Conservation (phyloP, 768 basidiomycete species). For the Flagelloscypha sp. region DNA sequence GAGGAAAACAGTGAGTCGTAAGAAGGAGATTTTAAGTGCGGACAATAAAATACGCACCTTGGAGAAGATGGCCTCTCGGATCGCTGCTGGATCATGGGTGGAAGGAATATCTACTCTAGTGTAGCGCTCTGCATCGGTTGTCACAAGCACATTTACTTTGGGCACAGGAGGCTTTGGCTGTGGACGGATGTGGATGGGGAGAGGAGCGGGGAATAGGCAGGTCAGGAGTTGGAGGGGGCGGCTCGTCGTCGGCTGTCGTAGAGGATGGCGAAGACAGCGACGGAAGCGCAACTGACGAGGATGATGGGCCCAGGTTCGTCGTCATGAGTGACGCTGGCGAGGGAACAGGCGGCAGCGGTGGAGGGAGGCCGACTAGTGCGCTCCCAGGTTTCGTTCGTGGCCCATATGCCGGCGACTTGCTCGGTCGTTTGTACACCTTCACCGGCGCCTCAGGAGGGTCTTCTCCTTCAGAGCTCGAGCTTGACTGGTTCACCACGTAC, state of each 20-base stretch:
- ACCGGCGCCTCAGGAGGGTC: too few species aligned
- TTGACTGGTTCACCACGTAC: too few species aligned
- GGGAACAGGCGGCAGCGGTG: conserved; percentile 17
- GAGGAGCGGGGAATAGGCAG: conserved; percentile 31
- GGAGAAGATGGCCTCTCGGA: conserved; percentile 73
- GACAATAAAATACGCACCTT: conserved; percentile 48
- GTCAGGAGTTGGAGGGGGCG: conserved; percentile 65
- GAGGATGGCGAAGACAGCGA: conserved; percentile 68
- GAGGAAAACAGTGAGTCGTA: conserved; percentile 5
- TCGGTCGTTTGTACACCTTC: too few species aligned
- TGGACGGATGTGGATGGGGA: conserved; percentile 20
- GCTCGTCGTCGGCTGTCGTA: conserved; percentile 46
- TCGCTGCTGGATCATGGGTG: conserved; percentile 55
- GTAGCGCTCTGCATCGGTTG: conserved; percentile 69
- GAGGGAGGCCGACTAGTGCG: too few species aligned
- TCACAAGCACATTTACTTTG: conserved; percentile 68
- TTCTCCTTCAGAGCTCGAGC: too few species aligned
- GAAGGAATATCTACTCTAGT: conserved; percentile 63
- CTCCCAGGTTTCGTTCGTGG: too few species aligned
- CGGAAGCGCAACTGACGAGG: conserved; percentile 39
- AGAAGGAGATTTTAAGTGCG: conserved; percentile 4
- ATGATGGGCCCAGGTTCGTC: conserved; percentile 26
- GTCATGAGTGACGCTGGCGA: conserved; percentile 27
- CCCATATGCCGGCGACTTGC: too few species aligned
- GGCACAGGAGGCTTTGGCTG: conserved; percentile 26